Evolutionary conservation across 2,329 filamentous ascomycete species (phyloP), one percentile per base, ranked within the genome.

Genomic region (Colletotrichum liriopes): DNA sequence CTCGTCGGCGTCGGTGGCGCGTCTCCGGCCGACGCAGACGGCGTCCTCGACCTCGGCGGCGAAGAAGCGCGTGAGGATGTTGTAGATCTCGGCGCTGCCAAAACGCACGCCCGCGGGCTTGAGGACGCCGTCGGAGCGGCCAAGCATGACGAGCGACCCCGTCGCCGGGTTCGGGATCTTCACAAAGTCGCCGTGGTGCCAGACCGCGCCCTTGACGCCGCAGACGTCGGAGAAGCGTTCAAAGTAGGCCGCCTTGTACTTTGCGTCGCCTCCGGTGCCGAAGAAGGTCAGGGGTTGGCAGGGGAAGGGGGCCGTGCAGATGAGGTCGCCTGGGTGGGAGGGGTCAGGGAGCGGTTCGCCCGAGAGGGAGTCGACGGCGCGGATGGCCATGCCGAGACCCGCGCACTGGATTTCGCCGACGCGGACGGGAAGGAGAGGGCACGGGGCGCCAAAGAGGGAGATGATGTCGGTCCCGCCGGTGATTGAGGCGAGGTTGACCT

Each of bases 381-480:
- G 83, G 71, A 95, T 90, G n/a, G 92, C 91, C 93, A 96, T 95
- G 26, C 93, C 93, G 3, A 96, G 88, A 6, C 92, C 93, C 12
- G 91, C 90, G 73, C 92, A 93, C 81, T 96, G 93, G 59, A 95
- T 94, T 79, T 95, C 92, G 32, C 93, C 93, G 1, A 86, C 86
- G 74, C 90, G 86, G 26, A 96, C 93, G 1, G 93, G 93, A 1
- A 94, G 85, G 5, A 95, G 86, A 0, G 93, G 93, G 67, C 93
- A 96, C 0, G 95, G 93, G 0, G 94, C 92, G 54, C 95, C 96
- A 78, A 98, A 99, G 43, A 98, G 90, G 0, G 95, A 98, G 75
- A 98, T 94, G 77, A 98, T 98, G 80, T 99, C 96, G 3, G 96
- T 98, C 61, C 96, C 96, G 47, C 96, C 96, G 0, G 96, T 98